phyloP scores from a whole-genome alignment of 768 basidiomycete species.

The Lentinula aciculospora region DNA sequence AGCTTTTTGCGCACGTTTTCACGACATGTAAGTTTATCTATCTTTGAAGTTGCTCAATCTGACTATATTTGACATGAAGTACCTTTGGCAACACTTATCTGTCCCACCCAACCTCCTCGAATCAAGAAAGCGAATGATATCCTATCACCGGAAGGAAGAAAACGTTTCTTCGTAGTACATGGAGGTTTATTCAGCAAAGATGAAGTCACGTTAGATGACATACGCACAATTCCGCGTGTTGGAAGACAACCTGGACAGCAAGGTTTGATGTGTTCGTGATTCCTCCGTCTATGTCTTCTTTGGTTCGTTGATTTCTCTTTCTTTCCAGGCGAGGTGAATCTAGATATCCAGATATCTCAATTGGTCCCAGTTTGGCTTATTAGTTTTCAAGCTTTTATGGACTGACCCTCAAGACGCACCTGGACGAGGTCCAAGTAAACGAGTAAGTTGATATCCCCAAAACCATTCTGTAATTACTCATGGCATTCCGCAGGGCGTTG shows the following conservation, averaged over 20 bases:
- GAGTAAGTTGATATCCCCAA: conserved; percentile 45
- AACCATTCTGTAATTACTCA: conserved; percentile 8
- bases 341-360: neutral
- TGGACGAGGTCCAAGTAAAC: conserved; percentile 94
- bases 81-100: conserved; percentile 83
- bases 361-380: neutral
- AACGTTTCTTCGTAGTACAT: conserved; percentile 93
- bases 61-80: conserved; percentile 39
- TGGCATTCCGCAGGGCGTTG: conserved; percentile 67
- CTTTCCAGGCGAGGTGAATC: conserved; percentile 55
- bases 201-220: conserved; percentile 89
- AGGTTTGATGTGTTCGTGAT: conserved; percentile 83
- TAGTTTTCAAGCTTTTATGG: conserved; percentile 71
- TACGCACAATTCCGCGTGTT: conserved; percentile 81
- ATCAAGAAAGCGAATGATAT: conserved; percentile 47
- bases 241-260: conserved; percentile 91
- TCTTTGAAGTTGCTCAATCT: neutral
- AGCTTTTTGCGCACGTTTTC: conserved; percentile 94
- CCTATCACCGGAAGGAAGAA: conserved; percentile 74
- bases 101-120: conserved; percentile 58
- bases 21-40: conserved; percentile 59
- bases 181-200: conserved; percentile 96
- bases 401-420: conserved; percentile 88
- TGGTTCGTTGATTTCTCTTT: conserved; percentile 7
- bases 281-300: neutral